Conservation (phyloP, 192 early-diverging fungal genomes). For the Backusella liffmaniae region DNA sequence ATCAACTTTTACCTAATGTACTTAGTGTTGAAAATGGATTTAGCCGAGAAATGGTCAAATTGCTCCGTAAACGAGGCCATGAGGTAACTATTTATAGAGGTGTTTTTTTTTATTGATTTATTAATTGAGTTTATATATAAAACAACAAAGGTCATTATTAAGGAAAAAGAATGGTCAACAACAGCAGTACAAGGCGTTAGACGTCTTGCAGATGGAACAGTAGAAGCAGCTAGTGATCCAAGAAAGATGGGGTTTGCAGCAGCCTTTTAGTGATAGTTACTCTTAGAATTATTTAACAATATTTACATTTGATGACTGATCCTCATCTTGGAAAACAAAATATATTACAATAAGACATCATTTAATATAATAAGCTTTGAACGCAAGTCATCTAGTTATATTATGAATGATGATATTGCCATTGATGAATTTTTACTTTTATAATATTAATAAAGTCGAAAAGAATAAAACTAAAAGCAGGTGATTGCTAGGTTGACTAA, state of each 20-base stretch:
- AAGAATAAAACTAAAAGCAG: no score
- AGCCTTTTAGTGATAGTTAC: slow-evolving; percentile 14
- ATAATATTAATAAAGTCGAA: no score
- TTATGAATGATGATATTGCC: no score
- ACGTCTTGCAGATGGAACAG: slow-evolving; percentile 18
- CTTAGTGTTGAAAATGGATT: slow-evolving; percentile 47
- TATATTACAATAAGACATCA: no score
- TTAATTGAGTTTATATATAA: background rate
- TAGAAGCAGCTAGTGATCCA: slow-evolving; percentile 27
- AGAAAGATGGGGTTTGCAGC: slow-evolving; percentile 27
- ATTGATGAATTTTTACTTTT: no score
- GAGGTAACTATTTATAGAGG: slow-evolving; percentile 17
- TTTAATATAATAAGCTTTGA: no score
- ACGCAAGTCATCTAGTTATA: no score
- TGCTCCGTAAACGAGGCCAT: slow-evolving; percentile 36
- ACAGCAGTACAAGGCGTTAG: slow-evolving; percentile 28
- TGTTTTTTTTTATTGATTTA: background rate
- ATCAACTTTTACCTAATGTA: slow-evolving; percentile 85
- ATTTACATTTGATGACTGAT: no score
- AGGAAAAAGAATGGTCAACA: background rate
- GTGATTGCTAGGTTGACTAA: no score
- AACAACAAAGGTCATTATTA: no score
- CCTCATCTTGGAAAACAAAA: no score
- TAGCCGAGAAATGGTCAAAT: slow-evolving; percentile 28
- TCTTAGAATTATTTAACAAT: no score